Evolutionary conservation across 2,329 filamentous ascomycete species (phyloP).

Genomic region (Cladophialophora psammophila): DNA sequence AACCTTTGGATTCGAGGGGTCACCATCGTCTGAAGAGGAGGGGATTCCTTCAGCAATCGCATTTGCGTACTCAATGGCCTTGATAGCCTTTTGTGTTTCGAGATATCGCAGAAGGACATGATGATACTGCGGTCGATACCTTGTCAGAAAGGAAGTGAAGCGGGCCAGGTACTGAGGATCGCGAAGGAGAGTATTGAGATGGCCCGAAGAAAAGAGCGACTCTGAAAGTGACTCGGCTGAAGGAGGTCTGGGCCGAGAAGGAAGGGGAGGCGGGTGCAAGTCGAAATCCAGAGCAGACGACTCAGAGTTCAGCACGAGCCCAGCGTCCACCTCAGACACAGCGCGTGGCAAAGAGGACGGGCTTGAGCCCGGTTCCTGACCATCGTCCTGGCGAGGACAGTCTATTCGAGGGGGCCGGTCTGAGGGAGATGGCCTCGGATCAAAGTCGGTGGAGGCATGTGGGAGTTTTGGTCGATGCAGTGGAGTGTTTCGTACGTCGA

Average conservation of each 20-base stretch:
- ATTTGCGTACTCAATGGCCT: slow-evolving; percentile 55
- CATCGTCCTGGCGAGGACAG: slow-evolving; percentile 9
- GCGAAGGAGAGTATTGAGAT: slow-evolving; percentile 52
- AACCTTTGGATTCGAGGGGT: slow-evolving; percentile 6
- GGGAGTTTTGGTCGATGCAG: slow-evolving; percentile 17
- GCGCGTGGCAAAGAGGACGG: slow-evolving; percentile 15
- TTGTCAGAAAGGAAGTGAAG: slow-evolving; percentile 50
- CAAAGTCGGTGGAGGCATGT: slow-evolving; percentile 18
- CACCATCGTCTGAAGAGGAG: slow-evolving; percentile 38
- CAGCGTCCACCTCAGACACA: slow-evolving; percentile 24
- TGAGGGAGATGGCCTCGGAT: slow-evolving; percentile 1
- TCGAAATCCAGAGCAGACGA: slow-evolving; percentile 44
- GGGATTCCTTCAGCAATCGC: slow-evolving; percentile 49
- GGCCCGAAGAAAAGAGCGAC: slow-evolving; percentile 53
- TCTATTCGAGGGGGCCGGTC: slow-evolving; percentile 22
- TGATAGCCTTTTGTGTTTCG: slow-evolving; percentile 51
- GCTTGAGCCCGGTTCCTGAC: slow-evolving; percentile 1
- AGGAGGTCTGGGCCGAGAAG: slow-evolving; percentile 44
- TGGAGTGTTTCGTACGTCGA: not conserved
- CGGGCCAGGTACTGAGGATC: slow-evolving; percentile 46
- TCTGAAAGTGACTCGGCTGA: slow-evolving; percentile 47
- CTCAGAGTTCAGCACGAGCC: slow-evolving; percentile 6
- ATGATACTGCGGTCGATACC: slow-evolving; percentile 48
- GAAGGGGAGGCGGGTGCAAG: slow-evolving; percentile 51
- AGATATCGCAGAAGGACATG: slow-evolving; percentile 49